Evolutionary conservation across 2,329 filamentous ascomycete species (phyloP).

Genomic region (Nemania serpens): DNA sequence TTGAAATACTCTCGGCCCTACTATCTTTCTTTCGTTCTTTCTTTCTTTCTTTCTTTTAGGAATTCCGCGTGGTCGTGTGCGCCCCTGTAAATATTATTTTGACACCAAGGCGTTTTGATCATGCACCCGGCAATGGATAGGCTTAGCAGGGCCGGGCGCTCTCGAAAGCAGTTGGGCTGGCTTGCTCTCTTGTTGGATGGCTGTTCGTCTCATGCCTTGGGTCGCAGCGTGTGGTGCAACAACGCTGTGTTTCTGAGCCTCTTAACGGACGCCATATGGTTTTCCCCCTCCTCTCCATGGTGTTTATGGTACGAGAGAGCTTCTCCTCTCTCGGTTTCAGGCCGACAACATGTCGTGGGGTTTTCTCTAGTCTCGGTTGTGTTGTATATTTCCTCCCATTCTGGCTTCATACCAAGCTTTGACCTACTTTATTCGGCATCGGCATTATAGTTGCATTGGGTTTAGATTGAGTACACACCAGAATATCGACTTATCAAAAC

Average conservation of each 20-base stretch:
- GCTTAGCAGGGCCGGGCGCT: conserved; percentile 12
- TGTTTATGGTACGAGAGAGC: background rate
- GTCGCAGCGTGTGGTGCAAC: conserved; percentile 1
- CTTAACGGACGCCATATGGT: background rate
- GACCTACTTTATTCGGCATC: conserved; percentile 12
- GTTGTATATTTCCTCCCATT: conserved; percentile 19
- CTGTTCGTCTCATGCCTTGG: conserved; percentile 4
- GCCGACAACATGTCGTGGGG: conserved; percentile 1
- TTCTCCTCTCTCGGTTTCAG: background rate
- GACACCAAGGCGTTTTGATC: conserved; percentile 22
- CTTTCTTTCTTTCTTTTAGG: conserved; percentile 6
- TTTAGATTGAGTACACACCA: conserved; percentile 26
- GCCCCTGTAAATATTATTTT: conserved; percentile 29
- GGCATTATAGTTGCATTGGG: conserved; percentile 26
- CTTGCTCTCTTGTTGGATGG: conserved; percentile 3
- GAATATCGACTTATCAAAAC: conserved; percentile 7
- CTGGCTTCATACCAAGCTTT: conserved; percentile 11
- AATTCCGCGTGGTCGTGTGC: conserved; percentile 21
- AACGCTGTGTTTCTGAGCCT: conserved; percentile 9
- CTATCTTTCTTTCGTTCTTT: conserved; percentile 10
- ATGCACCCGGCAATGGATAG: conserved; percentile 27
- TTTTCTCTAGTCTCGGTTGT: conserved; percentile 2
- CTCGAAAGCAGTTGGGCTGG: background rate
- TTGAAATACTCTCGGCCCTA: background rate
- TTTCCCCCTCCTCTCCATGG: background rate